Percentiles rank a stretch among this genome's conserved stretches.
Evolutionary conservation across 768 basidiomycete genomes (phyloP).

Genomic region (Suillus cothurnatus): DNA sequence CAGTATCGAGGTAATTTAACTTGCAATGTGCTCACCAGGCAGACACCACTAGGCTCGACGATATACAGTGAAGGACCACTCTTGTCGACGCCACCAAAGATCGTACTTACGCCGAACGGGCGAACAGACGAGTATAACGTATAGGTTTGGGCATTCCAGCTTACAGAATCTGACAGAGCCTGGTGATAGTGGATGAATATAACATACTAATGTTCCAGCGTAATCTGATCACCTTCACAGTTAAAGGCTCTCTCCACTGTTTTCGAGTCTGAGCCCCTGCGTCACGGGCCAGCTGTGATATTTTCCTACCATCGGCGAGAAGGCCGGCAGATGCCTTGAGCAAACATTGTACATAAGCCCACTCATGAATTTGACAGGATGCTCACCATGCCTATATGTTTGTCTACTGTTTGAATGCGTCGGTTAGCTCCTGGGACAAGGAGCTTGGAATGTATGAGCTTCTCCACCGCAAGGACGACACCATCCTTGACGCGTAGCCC

Average conservation of each 20-base stretch:
- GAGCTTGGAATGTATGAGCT: slow-evolving; percentile 93
- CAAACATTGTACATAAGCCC: slow-evolving; percentile 6
- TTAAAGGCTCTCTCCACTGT: slow-evolving; percentile 68
- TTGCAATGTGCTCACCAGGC: slow-evolving; percentile 58
- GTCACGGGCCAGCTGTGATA: slow-evolving; percentile 82
- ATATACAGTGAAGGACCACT: slow-evolving; percentile 85
- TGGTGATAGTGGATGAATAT: slow-evolving; percentile 23
- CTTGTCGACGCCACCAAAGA: slow-evolving; percentile 89
- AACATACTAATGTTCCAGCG: slow-evolving; percentile 32
- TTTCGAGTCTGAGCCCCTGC: slow-evolving; percentile 79
- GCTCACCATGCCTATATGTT: slow-evolving; percentile 88
- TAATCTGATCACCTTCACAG: slow-evolving; percentile 66
- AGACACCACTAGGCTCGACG: slow-evolving; percentile 93
- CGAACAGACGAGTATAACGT: slow-evolving; percentile 98
- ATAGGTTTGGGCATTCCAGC: slow-evolving; percentile 91
- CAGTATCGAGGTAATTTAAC: neutral
- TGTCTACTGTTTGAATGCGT: slow-evolving; percentile 91
- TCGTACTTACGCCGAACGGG: slow-evolving; percentile 94
- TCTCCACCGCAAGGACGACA: slow-evolving; percentile 95
- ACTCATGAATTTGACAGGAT: neutral
- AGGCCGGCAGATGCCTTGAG: slow-evolving; percentile 88
- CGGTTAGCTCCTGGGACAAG: slow-evolving; percentile 91
- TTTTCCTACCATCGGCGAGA: slow-evolving; percentile 88
- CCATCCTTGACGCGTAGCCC: slow-evolving; percentile 95
- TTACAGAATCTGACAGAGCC: slow-evolving; percentile 75